Conservation (phyloP, 2,329 filamentous ascomycete species). For the Epicoccum sorghinum region DNA sequence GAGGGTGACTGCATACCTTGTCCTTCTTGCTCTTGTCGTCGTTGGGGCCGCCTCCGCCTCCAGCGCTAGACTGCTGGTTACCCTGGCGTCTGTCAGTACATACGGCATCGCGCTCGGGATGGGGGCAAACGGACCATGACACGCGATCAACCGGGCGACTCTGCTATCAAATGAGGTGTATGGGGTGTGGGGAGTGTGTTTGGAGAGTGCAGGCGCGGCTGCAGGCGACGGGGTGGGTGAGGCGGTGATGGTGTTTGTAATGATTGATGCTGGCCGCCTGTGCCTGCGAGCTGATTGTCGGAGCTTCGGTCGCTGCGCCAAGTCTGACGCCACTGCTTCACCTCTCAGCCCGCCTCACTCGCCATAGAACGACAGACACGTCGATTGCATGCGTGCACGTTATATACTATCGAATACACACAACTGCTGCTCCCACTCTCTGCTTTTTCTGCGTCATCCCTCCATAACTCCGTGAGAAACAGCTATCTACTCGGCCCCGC, state of each 20-base stretch:
- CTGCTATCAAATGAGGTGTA: background rate
- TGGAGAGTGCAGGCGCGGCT: conserved; percentile 13
- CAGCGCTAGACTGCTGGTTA: conserved; percentile 87
- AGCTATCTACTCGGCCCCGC: conserved; percentile 20
- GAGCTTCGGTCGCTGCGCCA: conserved; percentile 24
- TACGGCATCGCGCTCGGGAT: conserved; percentile 32
- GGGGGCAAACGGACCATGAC: conserved; percentile 42
- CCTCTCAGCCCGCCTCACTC: conserved; percentile 32
- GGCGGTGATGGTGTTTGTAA: conserved; percentile 39
- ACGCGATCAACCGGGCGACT: conserved; percentile 24
- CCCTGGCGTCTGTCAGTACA: conserved; percentile 61
- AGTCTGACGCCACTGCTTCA: conserved; percentile 34
- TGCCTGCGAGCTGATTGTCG: conserved; percentile 26
- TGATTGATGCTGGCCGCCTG: conserved; percentile 30
- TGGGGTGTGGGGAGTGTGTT: background rate
- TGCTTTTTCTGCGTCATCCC: background rate
- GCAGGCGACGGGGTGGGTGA: conserved; percentile 23
- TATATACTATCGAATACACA: conserved; percentile 12
- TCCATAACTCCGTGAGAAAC: conserved; percentile 8
- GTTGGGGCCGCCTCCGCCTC: conserved; percentile 64
- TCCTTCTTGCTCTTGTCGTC: conserved; percentile 94
- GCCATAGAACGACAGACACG: conserved; percentile 44
- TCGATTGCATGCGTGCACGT: conserved; percentile 25
- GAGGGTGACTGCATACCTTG: conserved; percentile 47
- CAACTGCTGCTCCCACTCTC: background rate